Evolutionary conservation across 495 filamentous ascomycete genomes (phyloP).

Genomic region (Lichenothelia convexa): DNA sequence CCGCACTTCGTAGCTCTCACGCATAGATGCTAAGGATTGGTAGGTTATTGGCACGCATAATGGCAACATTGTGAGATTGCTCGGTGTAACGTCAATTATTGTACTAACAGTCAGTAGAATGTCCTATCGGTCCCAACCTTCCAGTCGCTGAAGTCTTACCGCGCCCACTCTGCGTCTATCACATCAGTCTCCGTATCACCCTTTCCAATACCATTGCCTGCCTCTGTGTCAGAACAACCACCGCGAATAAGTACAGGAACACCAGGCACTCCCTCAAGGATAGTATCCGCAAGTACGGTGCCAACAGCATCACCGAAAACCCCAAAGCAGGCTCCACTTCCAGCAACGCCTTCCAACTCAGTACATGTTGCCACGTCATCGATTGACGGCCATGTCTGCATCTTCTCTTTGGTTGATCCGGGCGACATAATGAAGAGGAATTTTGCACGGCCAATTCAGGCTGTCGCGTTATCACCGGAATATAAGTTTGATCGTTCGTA

Average conservation of each 20-base stretch:
- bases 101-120: constrained; percentile 36
- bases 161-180: constrained; percentile 79
- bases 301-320: constrained; percentile 29
- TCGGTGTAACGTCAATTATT: constrained; percentile 10
- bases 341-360: constrained; percentile 59
- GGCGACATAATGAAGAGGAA: constrained; percentile 79
- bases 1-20: too few species aligned
- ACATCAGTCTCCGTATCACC: constrained; percentile 83
- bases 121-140: constrained; percentile 67
- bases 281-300: constrained; percentile 27
- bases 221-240: constrained; percentile 32
- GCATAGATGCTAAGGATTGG: constrained; percentile 9
- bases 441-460: constrained; percentile 79
- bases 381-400: constrained; percentile 86
- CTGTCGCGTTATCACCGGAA: constrained; percentile 79
- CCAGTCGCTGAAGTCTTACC: constrained; percentile 62
- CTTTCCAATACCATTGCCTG: constrained; percentile 56
- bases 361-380: constrained; percentile 88
- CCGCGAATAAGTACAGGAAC: constrained; percentile 30
- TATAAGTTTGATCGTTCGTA: constrained; percentile 77
- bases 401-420: constrained; percentile 58
- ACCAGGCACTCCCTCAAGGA: constrained; percentile 17
- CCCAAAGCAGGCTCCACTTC: constrained; percentile 32
- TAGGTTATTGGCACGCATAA: constrained; percentile 92
- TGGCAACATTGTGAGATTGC: constrained; percentile 88